A percentile compares a stretch with the other conserved stretches of the same genome.
Conservation (phyloP, 495 filamentous ascomycete species). For the Staphylotrichum tortipilum region DNA sequence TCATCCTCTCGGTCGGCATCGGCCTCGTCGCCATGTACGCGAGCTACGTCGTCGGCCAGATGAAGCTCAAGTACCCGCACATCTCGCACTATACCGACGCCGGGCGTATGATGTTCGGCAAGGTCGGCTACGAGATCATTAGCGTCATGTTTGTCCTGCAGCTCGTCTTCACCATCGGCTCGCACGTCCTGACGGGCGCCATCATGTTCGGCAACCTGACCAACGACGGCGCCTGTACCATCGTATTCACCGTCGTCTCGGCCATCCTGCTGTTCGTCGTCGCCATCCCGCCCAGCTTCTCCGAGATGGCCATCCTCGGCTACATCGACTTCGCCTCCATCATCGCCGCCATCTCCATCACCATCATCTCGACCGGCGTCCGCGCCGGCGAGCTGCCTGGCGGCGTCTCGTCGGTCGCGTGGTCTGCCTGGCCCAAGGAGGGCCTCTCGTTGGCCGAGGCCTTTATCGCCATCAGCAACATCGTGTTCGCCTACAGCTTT, state of each 20-base stretch:
- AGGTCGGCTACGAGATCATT: constrained; percentile 55
- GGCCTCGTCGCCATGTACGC: constrained; percentile 68
- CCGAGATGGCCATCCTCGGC: constrained; percentile 51
- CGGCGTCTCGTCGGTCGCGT: constrained; percentile 28
- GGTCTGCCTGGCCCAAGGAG: constrained; percentile 38
- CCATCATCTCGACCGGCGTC: constrained; percentile 59
- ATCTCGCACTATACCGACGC: constrained; percentile 67
- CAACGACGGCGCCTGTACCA: constrained; percentile 54
- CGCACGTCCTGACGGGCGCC: constrained; percentile 64
- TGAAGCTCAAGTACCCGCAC: constrained; percentile 64
- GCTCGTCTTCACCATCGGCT: constrained; percentile 67
- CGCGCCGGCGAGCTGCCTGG: constrained; percentile 30
- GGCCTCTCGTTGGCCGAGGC: constrained; percentile 30
- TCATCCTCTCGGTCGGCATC: constrained; percentile 51
- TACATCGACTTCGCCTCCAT: constrained; percentile 58
- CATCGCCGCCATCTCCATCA: constrained; percentile 52
- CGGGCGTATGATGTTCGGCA: constrained; percentile 56
- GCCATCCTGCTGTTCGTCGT: constrained; percentile 52
- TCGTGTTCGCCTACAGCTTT: constrained; percentile 65
- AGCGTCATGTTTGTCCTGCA: constrained; percentile 56
- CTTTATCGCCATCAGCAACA: constrained; percentile 64
- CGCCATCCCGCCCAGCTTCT: constrained; percentile 50
- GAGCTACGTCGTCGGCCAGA: constrained; percentile 67
- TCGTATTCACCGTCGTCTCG: constrained; percentile 58
- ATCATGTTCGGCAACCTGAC: constrained; percentile 63